Evolutionary conservation across 371 early-diverging fungal species (phyloP), one percentile per base, ranked within the genome.

Genomic region (Lichtheimia ornata): DNA sequence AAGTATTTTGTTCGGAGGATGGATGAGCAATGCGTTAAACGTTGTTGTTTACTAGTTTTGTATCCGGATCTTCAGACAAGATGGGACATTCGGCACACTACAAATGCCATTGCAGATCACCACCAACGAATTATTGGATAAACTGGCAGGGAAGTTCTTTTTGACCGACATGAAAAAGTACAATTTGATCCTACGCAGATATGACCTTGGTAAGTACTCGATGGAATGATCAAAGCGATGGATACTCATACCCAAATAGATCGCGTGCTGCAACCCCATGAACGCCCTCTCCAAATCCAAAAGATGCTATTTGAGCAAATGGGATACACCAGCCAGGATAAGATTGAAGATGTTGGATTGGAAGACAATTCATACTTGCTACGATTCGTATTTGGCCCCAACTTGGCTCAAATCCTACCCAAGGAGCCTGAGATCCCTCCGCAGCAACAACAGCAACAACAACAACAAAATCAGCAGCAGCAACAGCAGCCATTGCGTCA

Each of bases 341-440:
- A 83, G 55, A 75, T 94, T 22, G 88, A 91, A 56, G 83, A 88
- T 28, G 74, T 91, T 6, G 91, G 90, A 3, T 77, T 93, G 59
- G 94, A 94, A 61, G 94, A 95, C 64, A 91, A 93, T 67, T 88
- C 91, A 22, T 93, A 93, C 54, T 65, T 94, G 18, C 86, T 87
- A 66, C 86, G 91, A 20, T 93, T 93, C 63, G 83, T 83, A 1
- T 88, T 94, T 70, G 80, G 85, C 22, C 87, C 87, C 61, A 87
- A 84, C 7, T 76, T 82, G 7, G 74, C 85, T 0, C 87, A 85
- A 4, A 66, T 53, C 5, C 9, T 72, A 35, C 53, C 28, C 30
- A 81, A 83, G 56, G 73, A 76, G 41, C 28, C 58, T 1, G 66
- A 62, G 27, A 13, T 62, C 14, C 24, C 4, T 5, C 35, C 0